Conservation (phyloP, 225 moss, liverwort and hornwort species). For the Antitrichia curtipendula region DNA sequence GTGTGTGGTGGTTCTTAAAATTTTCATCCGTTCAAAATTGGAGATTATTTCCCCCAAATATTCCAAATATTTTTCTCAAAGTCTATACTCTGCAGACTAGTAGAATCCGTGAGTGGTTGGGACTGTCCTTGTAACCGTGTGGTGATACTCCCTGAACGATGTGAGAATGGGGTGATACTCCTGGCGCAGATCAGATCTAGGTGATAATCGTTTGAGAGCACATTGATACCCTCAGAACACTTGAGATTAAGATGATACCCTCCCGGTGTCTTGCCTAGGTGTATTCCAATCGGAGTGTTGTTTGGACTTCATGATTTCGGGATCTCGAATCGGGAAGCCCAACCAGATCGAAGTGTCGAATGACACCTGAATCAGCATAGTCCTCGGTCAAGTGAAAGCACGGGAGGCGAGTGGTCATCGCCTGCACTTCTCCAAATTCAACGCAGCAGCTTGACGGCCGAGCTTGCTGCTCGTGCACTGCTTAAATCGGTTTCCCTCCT, state of each 20-base stretch:
- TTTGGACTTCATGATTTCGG: not conserved
- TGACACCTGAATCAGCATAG: not conserved
- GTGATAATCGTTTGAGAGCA: not conserved
- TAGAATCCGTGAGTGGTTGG: not conserved
- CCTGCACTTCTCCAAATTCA: constrained; percentile 26
- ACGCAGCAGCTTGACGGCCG: constrained; percentile 25
- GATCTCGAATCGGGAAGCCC: constrained; percentile 5
- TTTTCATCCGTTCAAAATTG: no score
- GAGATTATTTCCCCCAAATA: not conserved
- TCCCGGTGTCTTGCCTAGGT: not conserved
- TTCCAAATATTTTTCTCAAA: no score
- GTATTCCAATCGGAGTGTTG: not conserved
- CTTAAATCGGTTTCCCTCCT: not conserved
- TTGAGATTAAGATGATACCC: not conserved
- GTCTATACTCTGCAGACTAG: not conserved
- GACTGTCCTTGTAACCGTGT: not conserved
- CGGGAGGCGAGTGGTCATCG: constrained; percentile 46
- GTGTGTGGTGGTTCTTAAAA: not conserved
- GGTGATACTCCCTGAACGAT: not conserved
- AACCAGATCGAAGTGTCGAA: not conserved
- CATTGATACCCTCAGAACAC: not conserved
- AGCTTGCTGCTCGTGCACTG: constrained; percentile 6
- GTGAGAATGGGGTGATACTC: not conserved
- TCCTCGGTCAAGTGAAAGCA: not conserved
- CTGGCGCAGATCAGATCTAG: no score